phyloP scores from a whole-genome alignment of 2,329 filamentous ascomycete genomes.

The Neofusicoccum ribis region DNA sequence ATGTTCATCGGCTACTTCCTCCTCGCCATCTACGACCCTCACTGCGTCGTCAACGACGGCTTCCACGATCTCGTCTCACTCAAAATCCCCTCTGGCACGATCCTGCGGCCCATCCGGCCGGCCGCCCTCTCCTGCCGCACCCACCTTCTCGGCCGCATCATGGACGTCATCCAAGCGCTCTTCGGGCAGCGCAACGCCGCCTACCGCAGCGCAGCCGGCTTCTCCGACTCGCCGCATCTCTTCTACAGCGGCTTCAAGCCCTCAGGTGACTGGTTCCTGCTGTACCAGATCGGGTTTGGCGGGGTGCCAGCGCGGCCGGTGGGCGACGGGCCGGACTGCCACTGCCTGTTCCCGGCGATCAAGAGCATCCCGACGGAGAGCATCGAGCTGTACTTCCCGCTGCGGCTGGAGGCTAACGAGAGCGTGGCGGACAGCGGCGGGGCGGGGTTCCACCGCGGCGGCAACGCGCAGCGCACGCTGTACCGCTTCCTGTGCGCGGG shows the following conservation, averaged over 20 bases:
- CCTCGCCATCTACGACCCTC: constrained; percentile 51
- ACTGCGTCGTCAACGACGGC: constrained; percentile 53
- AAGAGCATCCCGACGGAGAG: constrained; percentile 53
- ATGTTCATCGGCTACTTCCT: constrained; percentile 54
- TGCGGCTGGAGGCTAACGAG: constrained; percentile 52
- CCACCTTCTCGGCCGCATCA: constrained; percentile 49
- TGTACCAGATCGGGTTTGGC: constrained; percentile 54
- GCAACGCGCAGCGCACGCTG: constrained; percentile 50
- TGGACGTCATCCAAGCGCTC: constrained; percentile 53
- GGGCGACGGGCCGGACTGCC: constrained; percentile 52
- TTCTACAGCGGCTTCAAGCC: constrained; percentile 54
- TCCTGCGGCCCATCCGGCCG: constrained; percentile 49
- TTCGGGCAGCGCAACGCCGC: constrained; percentile 50
- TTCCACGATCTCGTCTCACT: constrained; percentile 54
- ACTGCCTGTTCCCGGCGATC: constrained; percentile 53
- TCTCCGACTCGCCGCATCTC: constrained; percentile 53
- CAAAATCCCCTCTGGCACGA: constrained; percentile 46
- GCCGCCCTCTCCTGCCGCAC: constrained; percentile 51
- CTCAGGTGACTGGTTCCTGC: constrained; percentile 50
- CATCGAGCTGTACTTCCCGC: constrained; percentile 50
- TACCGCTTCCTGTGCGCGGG: constrained; percentile 50
- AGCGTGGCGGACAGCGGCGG: constrained; percentile 51
- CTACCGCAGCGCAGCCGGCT: constrained; percentile 52
- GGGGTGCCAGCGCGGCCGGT: constrained; percentile 50
- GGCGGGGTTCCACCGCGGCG: constrained; percentile 49